Evolutionary conservation across 2,329 filamentous ascomycete species (phyloP).

Genomic region (Fusarium drepaniforme): DNA sequence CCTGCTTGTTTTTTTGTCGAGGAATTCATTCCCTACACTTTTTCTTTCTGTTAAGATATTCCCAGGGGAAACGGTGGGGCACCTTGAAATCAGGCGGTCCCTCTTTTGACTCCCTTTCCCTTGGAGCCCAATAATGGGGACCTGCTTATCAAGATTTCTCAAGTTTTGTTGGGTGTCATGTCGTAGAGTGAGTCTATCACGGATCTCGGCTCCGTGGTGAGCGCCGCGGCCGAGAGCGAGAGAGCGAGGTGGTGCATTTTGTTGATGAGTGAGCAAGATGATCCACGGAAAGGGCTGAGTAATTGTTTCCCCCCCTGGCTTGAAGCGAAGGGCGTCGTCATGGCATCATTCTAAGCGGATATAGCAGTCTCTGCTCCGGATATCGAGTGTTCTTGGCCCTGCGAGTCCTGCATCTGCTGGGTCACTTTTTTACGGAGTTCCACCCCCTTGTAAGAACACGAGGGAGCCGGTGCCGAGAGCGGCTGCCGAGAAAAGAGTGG

Average conservation of each 20-base stretch:
- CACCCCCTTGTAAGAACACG: background rate
- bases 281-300: slow-evolving; percentile 1
- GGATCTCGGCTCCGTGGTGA: slow-evolving; percentile 32
- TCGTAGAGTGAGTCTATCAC: background rate
- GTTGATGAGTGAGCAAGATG: slow-evolving; percentile 20
- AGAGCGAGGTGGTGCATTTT: background rate
- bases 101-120: background rate
- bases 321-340: background rate
- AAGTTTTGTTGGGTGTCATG: background rate
- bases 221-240: slow-evolving; percentile 20
- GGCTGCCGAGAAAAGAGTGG: slow-evolving; percentile 37
- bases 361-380: slow-evolving; percentile 26
- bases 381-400: slow-evolving; percentile 18
- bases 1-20: background rate
- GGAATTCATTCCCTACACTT: background rate
- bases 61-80: slow-evolving; percentile 28
- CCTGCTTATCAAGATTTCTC: background rate
- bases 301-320: background rate
- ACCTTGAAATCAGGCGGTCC: slow-evolving; percentile 5
- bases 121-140: slow-evolving; percentile 40
- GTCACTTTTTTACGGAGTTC: background rate
- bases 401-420: slow-evolving; percentile 3
- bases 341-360: slow-evolving; percentile 16
- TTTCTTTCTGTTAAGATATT: slow-evolving; percentile 10
- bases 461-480: slow-evolving; percentile 32